Conservation (phyloP, 129 eudicot species). For the Escallonia rubra region DNA sequence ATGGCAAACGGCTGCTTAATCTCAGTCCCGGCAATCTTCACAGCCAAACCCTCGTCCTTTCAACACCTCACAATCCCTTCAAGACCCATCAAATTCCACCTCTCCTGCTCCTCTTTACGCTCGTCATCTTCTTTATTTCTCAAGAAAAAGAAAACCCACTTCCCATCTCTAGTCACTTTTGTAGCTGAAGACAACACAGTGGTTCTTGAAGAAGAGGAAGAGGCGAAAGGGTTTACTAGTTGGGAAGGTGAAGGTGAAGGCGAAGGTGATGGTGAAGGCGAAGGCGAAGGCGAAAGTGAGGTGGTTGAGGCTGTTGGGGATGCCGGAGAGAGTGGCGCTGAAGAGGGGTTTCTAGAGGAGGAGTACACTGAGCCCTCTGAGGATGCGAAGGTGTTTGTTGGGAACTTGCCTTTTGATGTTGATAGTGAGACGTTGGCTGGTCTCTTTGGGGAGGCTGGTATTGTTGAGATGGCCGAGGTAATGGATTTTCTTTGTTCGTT, state of each 20-base stretch:
- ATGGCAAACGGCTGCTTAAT: conserved; percentile 29
- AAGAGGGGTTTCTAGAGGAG: conserved; percentile 6
- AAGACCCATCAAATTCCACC: conserved; percentile 38
- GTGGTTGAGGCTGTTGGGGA: conserved; percentile 10
- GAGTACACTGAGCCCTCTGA: conserved; percentile 48
- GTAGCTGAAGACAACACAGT: conserved; percentile 48
- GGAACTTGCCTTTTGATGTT: conserved; percentile 78
- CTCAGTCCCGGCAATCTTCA: conserved; percentile 19
- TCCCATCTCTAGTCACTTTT: conserved; percentile 13
- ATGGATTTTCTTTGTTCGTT: not conserved
- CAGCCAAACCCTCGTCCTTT: conserved; percentile 9
- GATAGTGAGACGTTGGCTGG: conserved; percentile 75
- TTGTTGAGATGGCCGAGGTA: conserved; percentile 85
- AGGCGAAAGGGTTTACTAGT: not conserved
- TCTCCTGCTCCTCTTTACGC: conserved; percentile 26
- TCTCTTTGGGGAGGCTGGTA: conserved; percentile 78
- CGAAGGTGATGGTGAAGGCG: conserved; percentile 2
- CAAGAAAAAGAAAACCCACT: conserved; percentile 22
- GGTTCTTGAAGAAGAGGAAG: conserved; percentile 40
- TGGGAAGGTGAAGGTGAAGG: conserved; percentile 17
- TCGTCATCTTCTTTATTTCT: conserved; percentile 23
- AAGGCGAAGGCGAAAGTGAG: conserved; percentile 15
- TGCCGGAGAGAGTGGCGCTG: conserved; percentile 16
- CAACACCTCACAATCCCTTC: conserved; percentile 26
- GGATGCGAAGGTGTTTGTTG: conserved; percentile 74